These are phyloP conservation scores for Bullera alba DNA, from an alignment of 768 basidiomycete species.

Conservation along the genomic window DNA sequence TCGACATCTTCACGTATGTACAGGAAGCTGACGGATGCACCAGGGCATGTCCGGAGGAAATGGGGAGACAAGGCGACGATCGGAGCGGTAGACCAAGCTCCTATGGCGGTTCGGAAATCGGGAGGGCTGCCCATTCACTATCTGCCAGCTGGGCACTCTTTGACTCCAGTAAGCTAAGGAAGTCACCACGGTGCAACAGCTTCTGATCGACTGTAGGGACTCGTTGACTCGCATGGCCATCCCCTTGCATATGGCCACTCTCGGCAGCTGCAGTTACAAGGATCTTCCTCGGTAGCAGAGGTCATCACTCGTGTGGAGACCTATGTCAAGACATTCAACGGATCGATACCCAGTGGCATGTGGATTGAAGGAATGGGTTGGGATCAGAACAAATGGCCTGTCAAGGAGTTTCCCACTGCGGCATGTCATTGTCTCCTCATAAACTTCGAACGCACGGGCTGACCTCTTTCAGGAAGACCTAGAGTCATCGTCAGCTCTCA, in stretches of 20 bases:
- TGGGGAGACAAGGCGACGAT: constrained; percentile 15
- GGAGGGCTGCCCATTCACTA: constrained; percentile 22
- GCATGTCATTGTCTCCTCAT: constrained; percentile 13
- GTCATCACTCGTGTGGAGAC: constrained; percentile 27
- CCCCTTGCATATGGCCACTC: constrained; percentile 38
- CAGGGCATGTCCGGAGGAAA: constrained; percentile 10
- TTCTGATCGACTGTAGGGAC: constrained; percentile 22
- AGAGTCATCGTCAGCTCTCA: constrained; percentile 61
- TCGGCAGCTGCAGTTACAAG: constrained; percentile 30
- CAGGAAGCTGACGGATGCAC: neutral
- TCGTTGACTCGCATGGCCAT: constrained; percentile 42
- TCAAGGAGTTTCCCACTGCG: constrained; percentile 79
- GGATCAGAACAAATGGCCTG: constrained; percentile 66
- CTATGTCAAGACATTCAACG: constrained; percentile 17
- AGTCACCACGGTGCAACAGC: neutral
- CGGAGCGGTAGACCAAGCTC: constrained; percentile 1
- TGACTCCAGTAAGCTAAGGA: constrained; percentile 27
- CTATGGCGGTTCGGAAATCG: constrained; percentile 1
- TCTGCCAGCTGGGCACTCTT: constrained; percentile 20
- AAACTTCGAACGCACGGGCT: neutral
- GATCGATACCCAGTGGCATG: constrained; percentile 15
- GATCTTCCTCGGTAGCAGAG: constrained; percentile 22
- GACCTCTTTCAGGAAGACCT: constrained; percentile 61
- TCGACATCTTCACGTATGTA: neutral
- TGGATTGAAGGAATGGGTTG: constrained; percentile 89